phyloP scores from a whole-genome alignment of 306 rosid genomes.

The Abrus precatorius region DNA sequence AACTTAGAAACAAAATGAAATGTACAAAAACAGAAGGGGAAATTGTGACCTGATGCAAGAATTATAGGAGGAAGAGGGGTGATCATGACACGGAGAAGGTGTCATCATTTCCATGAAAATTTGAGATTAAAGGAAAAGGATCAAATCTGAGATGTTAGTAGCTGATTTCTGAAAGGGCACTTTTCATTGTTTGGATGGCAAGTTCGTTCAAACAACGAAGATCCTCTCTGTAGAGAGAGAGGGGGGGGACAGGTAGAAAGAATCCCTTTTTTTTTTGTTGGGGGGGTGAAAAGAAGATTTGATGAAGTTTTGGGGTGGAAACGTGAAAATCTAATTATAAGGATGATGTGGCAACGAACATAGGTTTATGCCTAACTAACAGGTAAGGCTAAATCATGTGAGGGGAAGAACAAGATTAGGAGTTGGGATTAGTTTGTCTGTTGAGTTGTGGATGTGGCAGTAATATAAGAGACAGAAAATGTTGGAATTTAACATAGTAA shows the following conservation, averaged over 20 bases:
- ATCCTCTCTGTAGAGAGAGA: neutral
- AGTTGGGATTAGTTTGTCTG: neutral
- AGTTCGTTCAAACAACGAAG: conserved; percentile 9
- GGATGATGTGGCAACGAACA: neutral
- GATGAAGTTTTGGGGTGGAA: neutral
- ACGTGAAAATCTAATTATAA: neutral
- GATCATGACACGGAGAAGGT: conserved; percentile 49
- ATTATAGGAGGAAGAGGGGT: conserved; percentile 42
- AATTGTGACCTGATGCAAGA: conserved; percentile 53
- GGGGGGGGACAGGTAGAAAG: neutral
- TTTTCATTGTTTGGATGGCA: conserved; percentile 16
- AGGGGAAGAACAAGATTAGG: neutral
- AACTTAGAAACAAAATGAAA: neutral
- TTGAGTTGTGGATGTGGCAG: too few relatives aligned
- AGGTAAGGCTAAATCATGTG: neutral
- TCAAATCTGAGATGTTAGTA: conserved; percentile 32
- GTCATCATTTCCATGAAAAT: conserved; percentile 43
- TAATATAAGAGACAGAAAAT: neutral
- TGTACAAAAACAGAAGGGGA: neutral
- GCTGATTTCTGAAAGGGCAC: conserved; percentile 6
- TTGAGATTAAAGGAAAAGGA: conserved; percentile 4
- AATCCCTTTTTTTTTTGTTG: neutral
- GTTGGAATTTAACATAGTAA: neutral
- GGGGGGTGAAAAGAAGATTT: neutral
- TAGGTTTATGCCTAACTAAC: neutral